These are phyloP conservation scores for Euphrasia arctica DNA, from an alignment of 305 asterid genomes.

Conservation along the genomic window DNA sequence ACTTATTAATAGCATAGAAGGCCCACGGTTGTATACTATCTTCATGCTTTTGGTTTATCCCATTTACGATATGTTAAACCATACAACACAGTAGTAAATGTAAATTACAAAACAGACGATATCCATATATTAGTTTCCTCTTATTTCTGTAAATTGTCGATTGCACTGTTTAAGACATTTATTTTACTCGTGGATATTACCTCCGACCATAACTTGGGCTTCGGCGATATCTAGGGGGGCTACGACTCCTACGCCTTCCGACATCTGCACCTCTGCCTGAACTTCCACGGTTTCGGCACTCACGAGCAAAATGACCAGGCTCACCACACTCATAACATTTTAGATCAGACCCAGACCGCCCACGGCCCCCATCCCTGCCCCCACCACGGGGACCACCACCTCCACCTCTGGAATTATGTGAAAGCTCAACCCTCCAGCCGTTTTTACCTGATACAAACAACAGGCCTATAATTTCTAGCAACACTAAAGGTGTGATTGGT, in stretches of 20 bases:
- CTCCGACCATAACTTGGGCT: slow-evolving; percentile 97
- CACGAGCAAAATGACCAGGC: slow-evolving; percentile 99
- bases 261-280: slow-evolving; percentile 18
- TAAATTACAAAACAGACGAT: neutral
- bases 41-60: neutral
- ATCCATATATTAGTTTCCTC: neutral
- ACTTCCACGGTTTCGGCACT: slow-evolving; percentile 70
- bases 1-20: neutral
- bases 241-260: slow-evolving; percentile 85
- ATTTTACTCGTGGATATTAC: slow-evolving; percentile 33
- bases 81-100: slow-evolving; percentile 7
- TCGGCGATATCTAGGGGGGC: slow-evolving; percentile 77
- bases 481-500: neutral
- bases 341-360: slow-evolving; percentile 86
- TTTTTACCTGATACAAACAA: slow-evolving; percentile 59
- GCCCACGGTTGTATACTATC: neutral
- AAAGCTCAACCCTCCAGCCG: slow-evolving; percentile 98
- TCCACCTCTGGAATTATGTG: slow-evolving; percentile 80
- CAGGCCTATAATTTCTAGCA: neutral
- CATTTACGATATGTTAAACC: neutral
- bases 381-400: slow-evolving; percentile 51
- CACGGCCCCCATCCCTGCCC: slow-evolving; percentile 60
- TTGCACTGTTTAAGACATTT: neutral
- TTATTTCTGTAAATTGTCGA: neutral
- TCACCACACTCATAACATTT: slow-evolving; percentile 97